phyloP scores from a whole-genome alignment of 2,329 filamentous ascomycete species.

The Fonsecaea pedrosoi region DNA sequence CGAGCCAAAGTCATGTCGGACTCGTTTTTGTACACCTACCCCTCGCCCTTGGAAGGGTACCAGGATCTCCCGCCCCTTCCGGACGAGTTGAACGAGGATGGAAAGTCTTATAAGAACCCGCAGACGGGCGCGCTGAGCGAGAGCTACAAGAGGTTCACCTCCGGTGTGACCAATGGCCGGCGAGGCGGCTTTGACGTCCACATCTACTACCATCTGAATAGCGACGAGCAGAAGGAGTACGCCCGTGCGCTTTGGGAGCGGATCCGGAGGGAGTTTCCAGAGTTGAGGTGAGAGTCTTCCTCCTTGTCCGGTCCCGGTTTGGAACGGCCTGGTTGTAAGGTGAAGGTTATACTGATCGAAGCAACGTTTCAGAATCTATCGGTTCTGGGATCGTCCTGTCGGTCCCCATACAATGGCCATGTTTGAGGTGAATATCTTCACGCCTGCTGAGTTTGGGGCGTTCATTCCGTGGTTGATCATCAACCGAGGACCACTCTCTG shows the following conservation, averaged over 20 bases:
- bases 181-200: constrained; percentile 77
- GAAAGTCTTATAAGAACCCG: constrained; percentile 77
- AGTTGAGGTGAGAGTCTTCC: constrained; percentile 42
- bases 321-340: too few species aligned
- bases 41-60: constrained; percentile 61
- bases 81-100: constrained; percentile 69
- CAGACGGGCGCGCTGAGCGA: constrained; percentile 65
- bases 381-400: constrained; percentile 75
- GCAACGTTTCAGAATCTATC: constrained; percentile 66
- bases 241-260: constrained; percentile 77
- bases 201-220: constrained; percentile 76
- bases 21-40: constrained; percentile 60
- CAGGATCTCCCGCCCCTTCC: constrained; percentile 56
- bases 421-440: constrained; percentile 92
- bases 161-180: constrained; percentile 68
- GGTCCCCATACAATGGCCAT: constrained; percentile 84
- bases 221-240: constrained; percentile 67
- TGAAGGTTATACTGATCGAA: background rate
- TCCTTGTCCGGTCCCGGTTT: background rate
- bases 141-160: constrained; percentile 73
- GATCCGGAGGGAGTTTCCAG: constrained; percentile 76
- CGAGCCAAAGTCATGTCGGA: constrained; percentile 50
- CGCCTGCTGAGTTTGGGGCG: constrained; percentile 84
- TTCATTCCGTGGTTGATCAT: constrained; percentile 86
- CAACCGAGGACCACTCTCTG: constrained; percentile 79